These are phyloP conservation scores for Pezicula carpinea DNA, from an alignment of 2,329 filamentous ascomycete species.

Conservation along the genomic window DNA sequence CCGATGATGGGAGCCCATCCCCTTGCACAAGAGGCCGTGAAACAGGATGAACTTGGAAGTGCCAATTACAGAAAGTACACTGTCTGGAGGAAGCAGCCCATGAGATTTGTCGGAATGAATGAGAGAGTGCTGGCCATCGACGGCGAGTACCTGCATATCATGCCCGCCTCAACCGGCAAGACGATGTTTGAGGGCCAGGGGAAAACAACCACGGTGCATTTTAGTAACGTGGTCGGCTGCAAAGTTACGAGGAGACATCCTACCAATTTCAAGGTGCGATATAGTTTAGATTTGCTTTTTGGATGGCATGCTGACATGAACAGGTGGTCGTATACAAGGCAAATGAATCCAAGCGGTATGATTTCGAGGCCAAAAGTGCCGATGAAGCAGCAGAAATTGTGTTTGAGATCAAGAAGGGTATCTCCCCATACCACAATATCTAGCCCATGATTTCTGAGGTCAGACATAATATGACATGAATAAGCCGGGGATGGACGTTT, in stretches of 20 bases:
- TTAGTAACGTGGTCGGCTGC: constrained; percentile 75
- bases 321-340: constrained; percentile 69
- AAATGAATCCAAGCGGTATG: constrained; percentile 74
- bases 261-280: constrained; percentile 68
- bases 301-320: not conserved
- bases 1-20: constrained; percentile 60
- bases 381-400: constrained; percentile 78
- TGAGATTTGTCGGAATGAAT: constrained; percentile 72
- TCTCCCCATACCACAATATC: constrained; percentile 52
- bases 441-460: constrained; percentile 4
- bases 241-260: constrained; percentile 78
- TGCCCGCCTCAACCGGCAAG: constrained; percentile 65
- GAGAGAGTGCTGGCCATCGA: constrained; percentile 76
- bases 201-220: constrained; percentile 78
- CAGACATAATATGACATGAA: too few relatives aligned
- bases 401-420: constrained; percentile 70
- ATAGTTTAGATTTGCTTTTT: not conserved
- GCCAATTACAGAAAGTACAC: constrained; percentile 70
- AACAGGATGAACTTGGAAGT: constrained; percentile 52
- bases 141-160: constrained; percentile 82
- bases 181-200: constrained; percentile 57
- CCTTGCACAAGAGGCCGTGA: constrained; percentile 58
- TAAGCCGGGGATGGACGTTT: too few relatives aligned
- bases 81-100: constrained; percentile 77
- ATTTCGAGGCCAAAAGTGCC: constrained; percentile 72